A percentile compares a stretch with the other conserved stretches of the same genome.
Conservation (phyloP, 169 alveolate genomes). For the Cryptosporidium ubiquitum region DNA sequence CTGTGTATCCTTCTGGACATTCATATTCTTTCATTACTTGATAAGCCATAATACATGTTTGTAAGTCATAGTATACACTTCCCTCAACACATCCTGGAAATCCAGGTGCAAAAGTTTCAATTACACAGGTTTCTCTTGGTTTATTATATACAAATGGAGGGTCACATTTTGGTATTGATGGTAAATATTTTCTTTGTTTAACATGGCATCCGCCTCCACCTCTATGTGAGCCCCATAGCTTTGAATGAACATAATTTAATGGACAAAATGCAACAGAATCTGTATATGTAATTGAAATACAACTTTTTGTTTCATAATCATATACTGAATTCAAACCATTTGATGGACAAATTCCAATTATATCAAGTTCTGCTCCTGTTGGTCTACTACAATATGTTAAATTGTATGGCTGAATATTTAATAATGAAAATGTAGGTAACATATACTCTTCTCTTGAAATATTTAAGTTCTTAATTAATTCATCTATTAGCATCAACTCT, state of each 20-base stretch:
- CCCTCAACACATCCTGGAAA: conserved; percentile 66
- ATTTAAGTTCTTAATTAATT: background rate
- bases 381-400: conserved; percentile 59
- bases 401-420: conserved; percentile 43
- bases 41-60: conserved; percentile 58
- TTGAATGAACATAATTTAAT: conserved; percentile 29
- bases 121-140: conserved; percentile 41
- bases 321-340: conserved; percentile 33
- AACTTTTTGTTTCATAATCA: conserved; percentile 22
- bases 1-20: conserved; percentile 55
- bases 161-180: conserved; percentile 35
- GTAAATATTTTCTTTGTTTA: conserved; percentile 48
- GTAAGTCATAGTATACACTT: conserved; percentile 36
- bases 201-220: conserved; percentile 67
- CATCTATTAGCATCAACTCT: conserved; percentile 3
- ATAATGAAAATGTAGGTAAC: conserved; percentile 22
- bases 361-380: conserved; percentile 56
- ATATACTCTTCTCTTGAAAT: conserved; percentile 10
- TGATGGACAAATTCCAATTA: conserved; percentile 50
- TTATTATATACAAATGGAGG: conserved; percentile 28
- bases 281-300: conserved; percentile 50
- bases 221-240: conserved; percentile 58
- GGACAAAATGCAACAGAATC: conserved; percentile 49
- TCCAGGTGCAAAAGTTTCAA: conserved; percentile 57
- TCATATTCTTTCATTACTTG: conserved; percentile 46